Evolutionary conservation across 495 filamentous ascomycete species (phyloP), one percentile per base, ranked within the genome.

Genomic region (Articulospora tetracladia): DNA sequence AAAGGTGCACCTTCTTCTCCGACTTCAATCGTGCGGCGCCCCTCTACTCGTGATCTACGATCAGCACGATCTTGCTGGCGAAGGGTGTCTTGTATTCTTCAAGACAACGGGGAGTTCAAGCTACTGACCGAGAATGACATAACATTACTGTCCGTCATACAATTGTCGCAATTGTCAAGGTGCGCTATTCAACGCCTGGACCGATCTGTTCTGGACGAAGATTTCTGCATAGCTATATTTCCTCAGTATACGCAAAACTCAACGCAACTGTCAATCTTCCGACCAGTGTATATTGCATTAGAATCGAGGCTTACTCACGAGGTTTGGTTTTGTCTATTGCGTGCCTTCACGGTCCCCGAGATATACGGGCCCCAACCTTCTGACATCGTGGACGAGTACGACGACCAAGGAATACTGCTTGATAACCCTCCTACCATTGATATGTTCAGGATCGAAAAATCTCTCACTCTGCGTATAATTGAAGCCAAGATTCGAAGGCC

Each of bases 91-190:
- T 96, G 93, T 76, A 96, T 92, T 39, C 76, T 99, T 19, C 89
- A 95, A 62, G 94, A 97, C 68, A 98, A 97, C 69, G 94, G 94
- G 48, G 88, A 93, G 69, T 91, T 99, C 67, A 96, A 93, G 70
- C 80, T 99, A 13, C 88, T 88, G 73, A 86, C 87, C 10, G 93
- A 97, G 60, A 81, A 87, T 50, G 91, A 96, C 60, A 84, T 89
- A 44, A 84, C 84, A 0, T 76, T 93, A 1, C 81, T 97, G 23
- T 86, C 89, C 19, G 81, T 88, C 54, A 88, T 99, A 53, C 92
- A 96, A 59, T 74, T 99, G n/a, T 88, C 91, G 22, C 91, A 95
- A 67, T 77, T 99, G 23, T 90, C 90, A 20, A 83, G 94, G 46
- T 94, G 89, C 68, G 89, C 95, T 1, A 86, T 98, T 51, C 94